Base-by-base conservation (phyloP, 2,329 filamentous ascomycete species). In the Alternaria arborescens region DNA sequence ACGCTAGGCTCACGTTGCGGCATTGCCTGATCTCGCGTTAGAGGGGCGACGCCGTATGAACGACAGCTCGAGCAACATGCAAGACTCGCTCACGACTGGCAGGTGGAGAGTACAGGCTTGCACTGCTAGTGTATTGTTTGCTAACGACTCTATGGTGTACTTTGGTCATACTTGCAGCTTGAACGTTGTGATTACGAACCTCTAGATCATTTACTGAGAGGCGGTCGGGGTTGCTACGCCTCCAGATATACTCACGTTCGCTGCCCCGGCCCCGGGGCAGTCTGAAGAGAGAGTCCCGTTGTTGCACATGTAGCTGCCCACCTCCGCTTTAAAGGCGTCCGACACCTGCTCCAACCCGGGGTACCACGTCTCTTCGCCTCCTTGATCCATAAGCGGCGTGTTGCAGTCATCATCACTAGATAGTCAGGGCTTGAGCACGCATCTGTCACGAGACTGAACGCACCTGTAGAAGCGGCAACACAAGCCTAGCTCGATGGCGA, bases 291-390 rank as follows among this genome's bases (percentile, higher is more conserved):
- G 26, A 55, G 26, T 60, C 22, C 61, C 30, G 24, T 55, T 64
- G 4, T 60, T 64, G 26, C 43, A 64, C 38, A 64, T 64, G 22
- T 58, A 60, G 51, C 57, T 64, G 41, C 57, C 61, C 24, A 58
- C 57, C n/a, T 64, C 20, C 10, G 14, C 46, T 56, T 55, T 60
- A 16, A 60, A 60, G 12, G 8, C 40, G 41, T 57, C 50, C 5
- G 22, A 30, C 26, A 60, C 53, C n/a, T 52, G 11, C 22, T 16
- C 36, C 28, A 60, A 24, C 12, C 57, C n/a, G 5, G 57, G 57
- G 8, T 58, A 64, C 61, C n/a, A 64, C 46, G 38, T 34, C 30
- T 34, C 30, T 34, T 34, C 10, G 10, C 30, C 30, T 14, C 30
- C 40, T 53, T 12, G 5, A 44, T 20, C 48, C 20, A 5, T 12